Conservation (phyloP, 1,284 basidiomycete species). For the Paramarasmius palmivorus region DNA sequence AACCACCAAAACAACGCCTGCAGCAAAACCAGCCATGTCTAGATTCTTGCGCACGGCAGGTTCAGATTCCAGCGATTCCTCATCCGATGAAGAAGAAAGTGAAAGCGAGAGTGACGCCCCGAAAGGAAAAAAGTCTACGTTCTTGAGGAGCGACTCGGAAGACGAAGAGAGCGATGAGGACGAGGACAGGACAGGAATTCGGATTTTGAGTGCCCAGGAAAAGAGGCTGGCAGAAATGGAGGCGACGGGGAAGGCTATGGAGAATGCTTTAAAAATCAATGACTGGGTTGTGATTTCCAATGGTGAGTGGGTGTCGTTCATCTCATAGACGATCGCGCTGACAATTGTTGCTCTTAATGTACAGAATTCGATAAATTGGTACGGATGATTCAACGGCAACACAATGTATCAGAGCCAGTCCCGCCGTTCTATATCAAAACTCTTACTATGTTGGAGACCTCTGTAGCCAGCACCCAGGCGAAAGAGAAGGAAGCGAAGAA, state of each 20-base stretch:
- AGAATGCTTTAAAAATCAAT: slow-evolving; percentile 94
- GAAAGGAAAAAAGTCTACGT: slow-evolving; percentile 20
- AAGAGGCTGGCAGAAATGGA: slow-evolving; percentile 90
- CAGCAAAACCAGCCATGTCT: slow-evolving; percentile 71
- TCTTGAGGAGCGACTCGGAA: slow-evolving; percentile 48
- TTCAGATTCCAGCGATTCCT: slow-evolving; percentile 28
- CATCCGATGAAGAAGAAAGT: slow-evolving; percentile 44
- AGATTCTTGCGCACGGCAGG: slow-evolving; percentile 29
- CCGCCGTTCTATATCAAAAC: slow-evolving; percentile 87
- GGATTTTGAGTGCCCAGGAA: slow-evolving; percentile 79
- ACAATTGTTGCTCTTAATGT: not conserved
- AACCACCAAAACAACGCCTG: slow-evolving; percentile 44
- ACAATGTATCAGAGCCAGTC: slow-evolving; percentile 83
- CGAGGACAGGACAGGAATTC: slow-evolving; percentile 72
- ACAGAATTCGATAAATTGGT: slow-evolving; percentile 95
- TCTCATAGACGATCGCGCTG: slow-evolving; percentile 7
- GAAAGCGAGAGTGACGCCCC: slow-evolving; percentile 49
- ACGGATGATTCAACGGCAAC: slow-evolving; percentile 89
- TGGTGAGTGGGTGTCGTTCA: slow-evolving; percentile 48
- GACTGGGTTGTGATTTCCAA: slow-evolving; percentile 95
- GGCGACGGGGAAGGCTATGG: slow-evolving; percentile 85
- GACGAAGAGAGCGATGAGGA: slow-evolving; percentile 67
- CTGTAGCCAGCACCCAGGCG: slow-evolving; percentile 72
- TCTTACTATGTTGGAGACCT: slow-evolving; percentile 76
- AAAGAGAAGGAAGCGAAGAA: slow-evolving; percentile 93